Base-by-base conservation (phyloP, 2,329 filamentous ascomycete genomes). In the Pyrenochaeta sp. region DNA sequence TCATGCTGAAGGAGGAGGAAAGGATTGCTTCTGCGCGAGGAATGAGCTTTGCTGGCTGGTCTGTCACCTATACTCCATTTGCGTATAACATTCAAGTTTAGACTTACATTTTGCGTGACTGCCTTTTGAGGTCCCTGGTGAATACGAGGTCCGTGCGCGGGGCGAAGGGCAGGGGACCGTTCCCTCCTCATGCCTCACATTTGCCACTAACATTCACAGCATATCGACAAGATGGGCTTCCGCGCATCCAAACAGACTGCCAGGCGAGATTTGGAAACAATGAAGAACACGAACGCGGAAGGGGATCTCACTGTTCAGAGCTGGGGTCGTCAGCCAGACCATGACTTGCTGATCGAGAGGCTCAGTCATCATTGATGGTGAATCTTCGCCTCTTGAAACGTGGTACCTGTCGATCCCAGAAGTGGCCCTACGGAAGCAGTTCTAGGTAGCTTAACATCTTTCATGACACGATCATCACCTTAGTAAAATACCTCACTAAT, bases 31-130 rank as follows among this genome's bases (percentile, higher is more conserved):
- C 48, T 43, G 48, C 53, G 43, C 44, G 49, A 51, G 49, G 58
- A 60, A 61, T 55, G 56, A 61, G 59, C 62, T 67, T 60, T 61
- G 62, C 52, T 54, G 55, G 59, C 61, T 58, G 55, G 48, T 62
- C 57, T 67, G 56, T 70, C 69, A 71, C 66, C 63, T 72, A 72
- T 71, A 71, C 62, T 74, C 66, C 67, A 70, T 66, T 52, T 69
- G 61, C 62, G 65, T 65, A 72, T 66, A 55, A 72, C 61, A 56
- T 62, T 71, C 59, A 62, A 52, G 51, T 39, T 50, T 61, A 61
- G 50, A 54, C 39, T 44, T 56, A 56, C 50, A 42, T 51, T 53
- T 54, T 32, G 36, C 45, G 27, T 19, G 54, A 28, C 32, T 48
- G 40, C 28, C 12, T 24, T 50, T 39, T 15, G 49, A 27, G 6